phyloP scores from a whole-genome alignment of 139 green algal genomes.

The Pycnococcus provasolii region DNA sequence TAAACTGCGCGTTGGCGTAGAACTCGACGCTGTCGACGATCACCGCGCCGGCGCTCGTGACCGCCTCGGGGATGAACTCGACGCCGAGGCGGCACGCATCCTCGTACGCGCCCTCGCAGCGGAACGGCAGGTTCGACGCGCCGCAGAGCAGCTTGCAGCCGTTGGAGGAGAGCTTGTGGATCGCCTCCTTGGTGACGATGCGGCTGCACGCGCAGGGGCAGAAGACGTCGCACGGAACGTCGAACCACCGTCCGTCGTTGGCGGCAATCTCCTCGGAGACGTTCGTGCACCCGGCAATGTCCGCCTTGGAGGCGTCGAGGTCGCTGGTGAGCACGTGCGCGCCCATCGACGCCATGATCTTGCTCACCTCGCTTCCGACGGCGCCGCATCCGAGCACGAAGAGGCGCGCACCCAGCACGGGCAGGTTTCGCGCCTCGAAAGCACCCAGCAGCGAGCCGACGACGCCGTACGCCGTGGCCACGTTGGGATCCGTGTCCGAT shows the following conservation, averaged over 20 bases:
- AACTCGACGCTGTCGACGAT: slow-evolving; percentile 12
- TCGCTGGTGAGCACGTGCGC: neutral
- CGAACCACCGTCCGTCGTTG: neutral
- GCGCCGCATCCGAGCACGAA: slow-evolving; percentile 5
- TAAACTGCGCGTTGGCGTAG: neutral
- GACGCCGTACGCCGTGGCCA: slow-evolving; percentile 5
- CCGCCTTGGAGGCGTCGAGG: neutral
- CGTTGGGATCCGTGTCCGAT: slow-evolving; percentile 3
- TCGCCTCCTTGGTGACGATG: slow-evolving; percentile 8
- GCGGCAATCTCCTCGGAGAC: neutral
- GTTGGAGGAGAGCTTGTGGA: neutral
- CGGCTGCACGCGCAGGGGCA: neutral
- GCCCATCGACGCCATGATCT: neutral
- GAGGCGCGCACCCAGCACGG: neutral
- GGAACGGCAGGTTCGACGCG: slow-evolving; percentile 17
- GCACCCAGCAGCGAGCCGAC: slow-evolving; percentile 3
- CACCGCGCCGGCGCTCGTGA: slow-evolving; percentile 12
- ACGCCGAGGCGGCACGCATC: neutral
- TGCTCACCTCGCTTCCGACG: slow-evolving; percentile 5
- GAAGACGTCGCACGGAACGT: slow-evolving; percentile 5
- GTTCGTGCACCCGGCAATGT: slow-evolving; percentile 17
- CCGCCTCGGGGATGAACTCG: slow-evolving; percentile 10
- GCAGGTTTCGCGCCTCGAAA: neutral
- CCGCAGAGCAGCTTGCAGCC: slow-evolving; percentile 1
- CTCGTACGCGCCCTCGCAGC: neutral